phyloP scores from a whole-genome alignment of 768 basidiomycete species.

The Cystobasidium ongulense region DNA sequence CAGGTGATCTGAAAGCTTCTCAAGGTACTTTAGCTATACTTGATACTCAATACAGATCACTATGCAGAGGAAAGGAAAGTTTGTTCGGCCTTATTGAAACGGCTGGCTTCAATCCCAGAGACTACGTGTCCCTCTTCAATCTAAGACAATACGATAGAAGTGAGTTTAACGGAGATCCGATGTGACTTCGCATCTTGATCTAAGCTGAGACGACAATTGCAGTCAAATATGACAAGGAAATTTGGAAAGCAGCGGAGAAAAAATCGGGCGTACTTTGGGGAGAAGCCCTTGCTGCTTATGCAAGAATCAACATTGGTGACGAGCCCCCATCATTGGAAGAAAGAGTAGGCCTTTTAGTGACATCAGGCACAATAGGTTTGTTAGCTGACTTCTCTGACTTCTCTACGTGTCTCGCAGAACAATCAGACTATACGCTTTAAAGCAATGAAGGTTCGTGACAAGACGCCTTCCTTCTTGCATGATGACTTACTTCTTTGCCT shows the following conservation, averaged over 20 bases:
- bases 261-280: slow-evolving; percentile 70
- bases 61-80: slow-evolving; percentile 67
- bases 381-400: slow-evolving; percentile 19
- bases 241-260: slow-evolving; percentile 64
- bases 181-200: background rate
- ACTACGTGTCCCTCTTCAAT: slow-evolving; percentile 88
- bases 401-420: slow-evolving; percentile 34
- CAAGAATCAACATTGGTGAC: slow-evolving; percentile 44
- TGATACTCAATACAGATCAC: slow-evolving; percentile 44
- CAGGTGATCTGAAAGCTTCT: slow-evolving; percentile 58
- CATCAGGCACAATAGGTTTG: background rate
- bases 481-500: background rate
- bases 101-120: slow-evolving; percentile 43
- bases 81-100: slow-evolving; percentile 26
- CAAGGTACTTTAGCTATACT: slow-evolving; percentile 39
- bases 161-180: slow-evolving; percentile 16
- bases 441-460: slow-evolving; percentile 30
- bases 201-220: slow-evolving; percentile 19
- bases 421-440: slow-evolving; percentile 31
- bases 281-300: slow-evolving; percentile 74
- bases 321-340: slow-evolving; percentile 28
- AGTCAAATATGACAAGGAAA: slow-evolving; percentile 45
- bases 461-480: slow-evolving; percentile 53
- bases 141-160: slow-evolving; percentile 78
- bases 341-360: background rate